Percentiles rank a stretch among this genome's conserved stretches.
phyloP scores from a whole-genome alignment of 352 stramenopile species.

The Globisporangium alternatum region DNA sequence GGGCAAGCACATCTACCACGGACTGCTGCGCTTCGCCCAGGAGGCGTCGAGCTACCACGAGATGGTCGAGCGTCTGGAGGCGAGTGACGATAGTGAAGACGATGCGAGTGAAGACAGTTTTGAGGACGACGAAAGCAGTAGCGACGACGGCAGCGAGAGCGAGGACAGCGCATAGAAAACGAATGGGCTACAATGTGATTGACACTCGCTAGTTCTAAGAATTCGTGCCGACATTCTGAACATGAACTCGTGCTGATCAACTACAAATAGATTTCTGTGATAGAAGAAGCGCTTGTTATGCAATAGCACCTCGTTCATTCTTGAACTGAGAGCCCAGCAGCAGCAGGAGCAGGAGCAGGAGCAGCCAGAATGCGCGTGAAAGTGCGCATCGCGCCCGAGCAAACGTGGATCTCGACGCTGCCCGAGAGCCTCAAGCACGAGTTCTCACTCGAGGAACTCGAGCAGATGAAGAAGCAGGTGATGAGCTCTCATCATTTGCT shows the following conservation, averaged over 20 bases:
- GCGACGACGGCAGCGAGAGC: neutral
- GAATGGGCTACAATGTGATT: too few relatives aligned
- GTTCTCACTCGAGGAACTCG: neutral
- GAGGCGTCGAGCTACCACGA: conserved; percentile 41
- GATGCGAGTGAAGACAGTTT: neutral
- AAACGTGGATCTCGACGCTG: neutral
- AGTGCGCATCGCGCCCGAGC: neutral
- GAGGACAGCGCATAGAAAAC: neutral
- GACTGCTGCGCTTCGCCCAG: conserved; percentile 52
- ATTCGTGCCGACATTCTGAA: too few relatives aligned
- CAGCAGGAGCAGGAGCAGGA: too few relatives aligned
- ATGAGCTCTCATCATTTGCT: neutral
- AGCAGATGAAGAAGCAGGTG: neutral
- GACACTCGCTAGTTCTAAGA: too few relatives aligned
- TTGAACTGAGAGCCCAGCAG: too few relatives aligned
- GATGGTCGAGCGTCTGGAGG: neutral
- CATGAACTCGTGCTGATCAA: neutral
- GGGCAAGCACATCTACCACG: conserved; percentile 51
- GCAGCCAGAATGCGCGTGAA: neutral
- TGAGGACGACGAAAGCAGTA: neutral
- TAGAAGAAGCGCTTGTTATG: neutral
- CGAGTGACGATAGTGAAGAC: neutral
- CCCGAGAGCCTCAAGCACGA: neutral
- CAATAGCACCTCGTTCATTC: too few relatives aligned
- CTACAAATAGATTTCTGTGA: neutral